Base-by-base conservation (phyloP, 176 grass and related monocot species). In the Oryza coarctata region DNA sequence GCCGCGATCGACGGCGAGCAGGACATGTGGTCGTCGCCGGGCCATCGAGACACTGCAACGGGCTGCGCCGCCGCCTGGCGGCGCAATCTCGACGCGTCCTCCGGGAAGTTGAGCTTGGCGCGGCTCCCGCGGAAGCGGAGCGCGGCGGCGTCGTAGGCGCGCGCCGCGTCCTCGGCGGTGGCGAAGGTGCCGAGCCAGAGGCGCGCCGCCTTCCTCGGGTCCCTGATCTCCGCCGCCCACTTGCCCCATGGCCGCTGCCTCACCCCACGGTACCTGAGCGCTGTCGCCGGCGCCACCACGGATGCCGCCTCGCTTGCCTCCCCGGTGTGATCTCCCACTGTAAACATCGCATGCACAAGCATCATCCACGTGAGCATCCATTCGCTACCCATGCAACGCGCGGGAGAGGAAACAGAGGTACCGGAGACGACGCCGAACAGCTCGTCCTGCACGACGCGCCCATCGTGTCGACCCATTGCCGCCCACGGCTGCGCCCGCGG, bases 141-240 rank as follows among this genome's bases (percentile, higher is more conserved):
- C 11, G 91, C 91, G 0, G 85, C 91, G 3, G 67, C 62, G 62
- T 93, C 91, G 79, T 93, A 93, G n/a, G 87, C 91, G 9, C 69
- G 84, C 20, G 91, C 91, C 0, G 91, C 91, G 2, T 70, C 91
- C 77, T 93, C 91, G 18, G 88, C 74, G 0, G 85, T 89, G 17
- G 44, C 44, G 84, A 94, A 94, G n/a, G 92, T 94, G 72, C 88
- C 88, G 12, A 91, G 88, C 88, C 88, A 94, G 3, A 94, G 44
- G 33, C 88, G 82, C 22, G 83, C 78, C 36, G 92, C 85, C 83
- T 90, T 94, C 52, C 52, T 64, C 3, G 86, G 92, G 52, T 94
- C 88, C 13, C 89, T 75, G 78, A 94, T 94, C 86, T 94, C 92
- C 44, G 92, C 89, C 25, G 89, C 92, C 92, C 92, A 94, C 83